Conservation (phyloP, 192 early-diverging fungal species). For the Backusella luteola region DNA sequence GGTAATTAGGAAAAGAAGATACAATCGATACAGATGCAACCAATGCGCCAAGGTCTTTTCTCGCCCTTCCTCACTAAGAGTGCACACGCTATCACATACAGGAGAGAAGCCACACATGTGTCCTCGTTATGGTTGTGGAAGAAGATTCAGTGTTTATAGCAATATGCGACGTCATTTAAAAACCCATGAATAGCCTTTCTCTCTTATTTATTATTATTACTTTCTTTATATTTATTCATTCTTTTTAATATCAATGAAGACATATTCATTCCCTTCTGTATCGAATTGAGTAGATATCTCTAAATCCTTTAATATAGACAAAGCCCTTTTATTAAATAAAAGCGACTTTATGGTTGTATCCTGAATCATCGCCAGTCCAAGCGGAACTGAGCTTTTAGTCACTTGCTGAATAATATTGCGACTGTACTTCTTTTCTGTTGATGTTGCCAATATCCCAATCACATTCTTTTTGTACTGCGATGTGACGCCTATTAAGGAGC, state of each 20-base stretch:
- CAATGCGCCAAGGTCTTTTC: slow-evolving; percentile 66
- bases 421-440: slow-evolving; percentile 5
- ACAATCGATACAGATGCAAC: slow-evolving; percentile 55
- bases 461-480: neutral
- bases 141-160: slow-evolving; percentile 69
- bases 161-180: slow-evolving; percentile 74
- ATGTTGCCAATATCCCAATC: slow-evolving; percentile 19
- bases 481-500: slow-evolving; percentile 8
- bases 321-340: slow-evolving; percentile 19
- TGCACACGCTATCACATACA: slow-evolving; percentile 74
- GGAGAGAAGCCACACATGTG: slow-evolving; percentile 77
- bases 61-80: slow-evolving; percentile 64
- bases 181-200: slow-evolving; percentile 36
- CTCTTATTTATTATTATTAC: neutral
- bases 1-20: neutral
- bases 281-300: slow-evolving; percentile 9
- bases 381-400: slow-evolving; percentile 11
- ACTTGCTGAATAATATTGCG: slow-evolving; percentile 11
- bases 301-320: slow-evolving; percentile 9
- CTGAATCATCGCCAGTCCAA: slow-evolving; percentile 20
- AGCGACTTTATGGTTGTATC: slow-evolving; percentile 16
- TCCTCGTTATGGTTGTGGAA: slow-evolving; percentile 56
- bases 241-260: slow-evolving; percentile 8
- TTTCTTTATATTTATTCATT: neutral
- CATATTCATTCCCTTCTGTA: neutral